Evolutionary conservation across 495 filamentous ascomycete species (phyloP), one percentile per base, ranked within the genome.

Genomic region (Trichoderma erinaceum): DNA sequence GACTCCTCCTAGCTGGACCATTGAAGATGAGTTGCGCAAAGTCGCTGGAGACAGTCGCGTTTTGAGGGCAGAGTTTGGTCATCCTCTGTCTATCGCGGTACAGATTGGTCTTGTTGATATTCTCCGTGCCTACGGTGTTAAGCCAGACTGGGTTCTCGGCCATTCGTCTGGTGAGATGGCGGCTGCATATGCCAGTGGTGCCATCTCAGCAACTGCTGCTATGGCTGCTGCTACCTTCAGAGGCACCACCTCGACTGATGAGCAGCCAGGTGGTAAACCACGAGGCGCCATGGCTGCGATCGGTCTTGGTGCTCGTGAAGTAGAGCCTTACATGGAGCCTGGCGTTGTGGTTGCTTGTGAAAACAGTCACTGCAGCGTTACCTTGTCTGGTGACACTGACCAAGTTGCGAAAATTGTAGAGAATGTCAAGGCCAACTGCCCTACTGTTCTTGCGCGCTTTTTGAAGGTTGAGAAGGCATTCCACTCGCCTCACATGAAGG

Each of bases 31-130:
- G 29, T 27, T 64, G 12, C 58, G 16, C 13, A 63, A 25, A 7
- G 29, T 25, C 25, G 61, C 43, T 4, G 12, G 13, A 15, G 43
- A 18, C 13, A 16, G 13, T 46, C 43, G 43, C 43, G 18, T 46
- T 18, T 18, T 16, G 13, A 18, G 12, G 12, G 43, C 43, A 46
- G 43, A 15, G 13, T 16, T 46, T 23, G 75, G 75, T 11, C 79
- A 81, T 65, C 72, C 79, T 13, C 52, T 78, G 35, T 84, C 74
- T 43, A 79, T 78, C 5, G 75, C 76, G 65, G 41, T 81, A 1
- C 79, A 82, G 67, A 72, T 82, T 21, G 79, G 78, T 2, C 67
- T 88, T 8, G 81, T 85, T 0, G 78, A 83, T 23, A 68, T 85
- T 4, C 70, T 87, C 5, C 52, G 67, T 4, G 72, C 72, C 16